Conservation (phyloP, 2,329 filamentous ascomycete genomes). For the Paraphaeosphaeria minitans region DNA sequence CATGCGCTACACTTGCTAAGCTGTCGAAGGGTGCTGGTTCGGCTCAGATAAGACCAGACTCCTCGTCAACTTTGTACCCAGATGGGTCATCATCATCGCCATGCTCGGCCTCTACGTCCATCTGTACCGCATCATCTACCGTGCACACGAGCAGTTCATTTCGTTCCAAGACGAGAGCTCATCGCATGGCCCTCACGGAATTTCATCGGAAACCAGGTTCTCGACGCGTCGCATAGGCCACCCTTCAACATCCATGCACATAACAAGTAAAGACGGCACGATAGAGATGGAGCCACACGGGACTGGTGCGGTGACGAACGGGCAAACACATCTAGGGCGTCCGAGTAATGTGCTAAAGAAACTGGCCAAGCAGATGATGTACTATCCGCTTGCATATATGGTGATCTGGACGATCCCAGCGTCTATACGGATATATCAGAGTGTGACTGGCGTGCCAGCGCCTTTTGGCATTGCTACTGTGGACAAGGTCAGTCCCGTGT, state of each 20-base stretch:
- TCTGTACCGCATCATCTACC: conserved; percentile 49
- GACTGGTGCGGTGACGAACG: conserved; percentile 18
- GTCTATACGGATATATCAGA: conserved; percentile 49
- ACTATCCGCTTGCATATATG: conserved; percentile 51
- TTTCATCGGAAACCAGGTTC: conserved; percentile 20
- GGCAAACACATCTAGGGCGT: conserved; percentile 18
- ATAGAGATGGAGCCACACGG: conserved; percentile 12
- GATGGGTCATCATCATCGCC: conserved; percentile 49
- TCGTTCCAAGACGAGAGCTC: conserved; percentile 33
- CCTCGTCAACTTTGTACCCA: conserved; percentile 50
- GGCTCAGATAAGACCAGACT: conserved; percentile 47
- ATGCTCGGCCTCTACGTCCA: conserved; percentile 48
- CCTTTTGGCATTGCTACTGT: conserved; percentile 46
- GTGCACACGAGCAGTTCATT: conserved; percentile 43
- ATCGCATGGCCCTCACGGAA: conserved; percentile 4
- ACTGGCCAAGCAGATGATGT: conserved; percentile 51
- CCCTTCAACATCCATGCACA: conserved; percentile 18
- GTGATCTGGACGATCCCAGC: conserved; percentile 52
- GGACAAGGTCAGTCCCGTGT: conserved; percentile 38
- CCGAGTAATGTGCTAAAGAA: conserved; percentile 23
- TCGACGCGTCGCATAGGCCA: conserved; percentile 23
- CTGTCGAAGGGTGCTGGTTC: conserved; percentile 48
- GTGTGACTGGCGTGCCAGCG: conserved; percentile 38
- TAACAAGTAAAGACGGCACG: conserved; percentile 17
- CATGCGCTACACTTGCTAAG: neutral